A percentile compares a stretch with the other conserved stretches of the same genome.
phyloP scores from a whole-genome alignment of 371 early-diverging fungal species.

The Syncephalastrum contaminatum region DNA sequence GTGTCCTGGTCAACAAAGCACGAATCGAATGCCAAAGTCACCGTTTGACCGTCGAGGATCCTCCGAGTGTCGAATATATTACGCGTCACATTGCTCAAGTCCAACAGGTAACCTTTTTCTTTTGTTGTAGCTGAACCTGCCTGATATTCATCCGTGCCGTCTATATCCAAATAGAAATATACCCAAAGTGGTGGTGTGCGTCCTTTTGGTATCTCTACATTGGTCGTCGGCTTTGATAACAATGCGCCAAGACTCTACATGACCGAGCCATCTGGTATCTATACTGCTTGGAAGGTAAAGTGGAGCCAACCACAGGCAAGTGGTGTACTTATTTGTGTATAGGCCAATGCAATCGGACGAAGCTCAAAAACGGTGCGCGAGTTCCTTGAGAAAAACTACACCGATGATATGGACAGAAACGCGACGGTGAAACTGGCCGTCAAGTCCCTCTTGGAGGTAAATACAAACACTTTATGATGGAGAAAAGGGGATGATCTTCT shows the following conservation, averaged over 20 bases:
- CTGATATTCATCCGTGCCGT: background rate
- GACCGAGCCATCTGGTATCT: slow-evolving; percentile 99
- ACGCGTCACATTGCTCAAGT: slow-evolving; percentile 96
- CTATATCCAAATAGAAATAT: slow-evolving; percentile 76
- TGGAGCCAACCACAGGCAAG: slow-evolving; percentile 22
- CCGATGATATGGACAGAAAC: slow-evolving; percentile 76
- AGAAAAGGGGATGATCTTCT: too few relatives aligned
- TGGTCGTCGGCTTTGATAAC: slow-evolving; percentile 94
- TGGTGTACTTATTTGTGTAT: background rate
- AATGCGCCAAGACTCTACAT: slow-evolving; percentile 93
- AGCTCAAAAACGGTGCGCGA: slow-evolving; percentile 96
- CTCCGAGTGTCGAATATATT: slow-evolving; percentile 98
- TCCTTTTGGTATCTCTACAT: slow-evolving; percentile 98
- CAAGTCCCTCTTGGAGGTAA: slow-evolving; percentile 87
- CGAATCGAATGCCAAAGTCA: slow-evolving; percentile 97
- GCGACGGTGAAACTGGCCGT: slow-evolving; percentile 91
- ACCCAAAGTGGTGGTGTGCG: slow-evolving; percentile 99
- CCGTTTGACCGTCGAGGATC: slow-evolving; percentile 95
- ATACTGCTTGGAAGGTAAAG: slow-evolving; percentile 93
- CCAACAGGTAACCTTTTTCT: slow-evolving; percentile 74
- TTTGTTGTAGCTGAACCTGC: background rate
- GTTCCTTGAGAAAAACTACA: slow-evolving; percentile 97
- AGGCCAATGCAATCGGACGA: slow-evolving; percentile 96
- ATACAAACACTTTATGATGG: background rate
- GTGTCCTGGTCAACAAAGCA: slow-evolving; percentile 96